Base-by-base conservation (phyloP, 2,329 filamentous ascomycete species). In the Nemania sp. region DNA sequence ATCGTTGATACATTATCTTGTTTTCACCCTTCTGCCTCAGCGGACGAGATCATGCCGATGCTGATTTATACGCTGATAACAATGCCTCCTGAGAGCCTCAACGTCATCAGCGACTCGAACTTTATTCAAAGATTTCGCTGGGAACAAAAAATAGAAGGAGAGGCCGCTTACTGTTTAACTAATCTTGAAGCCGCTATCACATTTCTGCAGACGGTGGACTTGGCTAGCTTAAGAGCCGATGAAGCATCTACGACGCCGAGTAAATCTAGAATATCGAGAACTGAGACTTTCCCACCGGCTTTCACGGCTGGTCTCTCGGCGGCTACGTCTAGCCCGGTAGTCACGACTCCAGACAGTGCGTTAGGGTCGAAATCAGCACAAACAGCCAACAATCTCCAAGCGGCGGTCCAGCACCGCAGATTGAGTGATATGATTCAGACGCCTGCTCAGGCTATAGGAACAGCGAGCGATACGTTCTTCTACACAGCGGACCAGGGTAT, bases 21-120 rank as follows among this genome's bases (percentile, higher is more conserved):
- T 67, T 87, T 88, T 61, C 86, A 87, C 63, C 86, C 85, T 17
- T 87, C 93, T 0, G 97, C 95, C 0, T 98, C 95, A 1, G 95
- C 95, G 2, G 95, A 99, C 72, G 95, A 98, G 76, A 96, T 99
- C 56, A 87, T 99, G 74, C 95, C 95, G 0, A 97, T 96, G 75
- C 83, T 99, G 64, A 99, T 99, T 63, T 99, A 96, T 78, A 91
- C 92, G 0, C 84, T 99, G 62, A 96, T 99, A 72, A 97, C 92
- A 2, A 89, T 93, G 46, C 89, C 92, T 0, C 90, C 93, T 0
- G 90, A 95, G 74, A 86, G 88, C 35, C 88, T 98, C 49, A 91
- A 93, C 74, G 89, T 93, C 57, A 92, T 97, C 71, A 98, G 94
- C 79, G 96, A 99, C 73, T 81, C 96, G n/a, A 87, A 90, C 68